Percentiles rank a stretch among this genome's conserved stretches.
Evolutionary conservation across 148 eudicot species (phyloP).

Genomic region (Vaccinium macrocarpon): DNA sequence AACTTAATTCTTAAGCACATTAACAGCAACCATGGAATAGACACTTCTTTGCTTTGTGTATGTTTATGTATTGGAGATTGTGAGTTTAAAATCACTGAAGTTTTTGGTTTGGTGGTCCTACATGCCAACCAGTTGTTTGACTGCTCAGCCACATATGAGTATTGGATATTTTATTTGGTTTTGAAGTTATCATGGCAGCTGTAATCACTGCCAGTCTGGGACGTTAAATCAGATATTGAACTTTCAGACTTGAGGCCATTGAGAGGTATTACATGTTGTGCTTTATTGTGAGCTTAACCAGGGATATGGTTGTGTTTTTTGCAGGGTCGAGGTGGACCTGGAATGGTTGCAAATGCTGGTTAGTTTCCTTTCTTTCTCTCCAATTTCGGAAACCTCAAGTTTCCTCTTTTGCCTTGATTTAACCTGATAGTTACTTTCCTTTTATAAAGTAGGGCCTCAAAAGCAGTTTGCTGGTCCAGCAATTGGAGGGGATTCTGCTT

Average conservation of each 20-base stretch:
- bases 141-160: not conserved
- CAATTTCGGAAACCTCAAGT: not conserved
- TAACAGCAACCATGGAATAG: not conserved
- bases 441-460: slow-evolving; percentile 43
- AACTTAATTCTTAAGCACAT: not conserved
- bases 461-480: slow-evolving; percentile 69
- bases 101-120: not conserved
- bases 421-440: slow-evolving; percentile 5
- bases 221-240: not conserved
- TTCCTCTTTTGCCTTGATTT: not conserved
- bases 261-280: not conserved
- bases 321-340: slow-evolving; percentile 99
- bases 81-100: not conserved
- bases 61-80: not conserved
- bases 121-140: not conserved
- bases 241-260: not conserved
- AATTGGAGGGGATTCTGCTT: slow-evolving; percentile 40
- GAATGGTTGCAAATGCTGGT: slow-evolving; percentile 69
- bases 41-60: not conserved
- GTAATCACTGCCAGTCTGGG: not conserved
- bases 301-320: slow-evolving; percentile 18
- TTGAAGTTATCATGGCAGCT: not conserved
- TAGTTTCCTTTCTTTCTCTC: slow-evolving; percentile 29
- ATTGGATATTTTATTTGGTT: not conserved
- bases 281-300: slow-evolving; percentile 6